A percentile compares a stretch with the other conserved stretches of the same genome.
phyloP scores from a whole-genome alignment of 345 rosid genomes.

The Brassica rapa region DNA sequence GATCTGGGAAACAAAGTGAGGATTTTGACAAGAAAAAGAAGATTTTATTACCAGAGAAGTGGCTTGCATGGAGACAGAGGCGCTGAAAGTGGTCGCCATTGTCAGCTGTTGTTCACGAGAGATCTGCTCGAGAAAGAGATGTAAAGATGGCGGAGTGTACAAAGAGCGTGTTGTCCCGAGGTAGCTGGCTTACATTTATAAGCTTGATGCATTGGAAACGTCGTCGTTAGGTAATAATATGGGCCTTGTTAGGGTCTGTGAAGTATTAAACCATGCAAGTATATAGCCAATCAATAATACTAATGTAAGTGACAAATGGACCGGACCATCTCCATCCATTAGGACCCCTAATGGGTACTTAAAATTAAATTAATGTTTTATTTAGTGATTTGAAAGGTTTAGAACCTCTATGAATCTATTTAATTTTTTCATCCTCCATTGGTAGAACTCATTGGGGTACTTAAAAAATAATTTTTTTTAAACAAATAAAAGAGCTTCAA shows the following conservation, averaged over 20 bases:
- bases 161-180: conserved; percentile 38
- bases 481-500: too few species aligned
- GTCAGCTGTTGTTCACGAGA: conserved; percentile 15
- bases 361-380: too few species aligned
- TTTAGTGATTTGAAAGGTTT: too few species aligned
- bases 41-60: conserved; percentile 35
- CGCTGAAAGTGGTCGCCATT: conserved; percentile 51
- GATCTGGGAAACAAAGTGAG: neutral
- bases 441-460: too few species aligned
- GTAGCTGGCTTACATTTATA: conserved; percentile 31
- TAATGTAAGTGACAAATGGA: too few species aligned
- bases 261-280: too few species aligned
- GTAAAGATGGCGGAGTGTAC: conserved; percentile 41
- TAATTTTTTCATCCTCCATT: too few species aligned
- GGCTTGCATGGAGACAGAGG: conserved; percentile 44
- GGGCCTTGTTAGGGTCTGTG: conserved; percentile 16
- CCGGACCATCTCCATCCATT: too few species aligned
- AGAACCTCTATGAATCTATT: too few species aligned
- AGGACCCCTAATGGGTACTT: too few species aligned
- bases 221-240: neutral
- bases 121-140: conserved; percentile 26
- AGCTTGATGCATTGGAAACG: neutral
- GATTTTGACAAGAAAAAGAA: neutral
- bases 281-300: too few species aligned
- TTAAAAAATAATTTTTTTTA: too few species aligned